phyloP scores from a whole-genome alignment of 768 basidiomycete genomes.

The Gloeopeniophorella convolvens region DNA sequence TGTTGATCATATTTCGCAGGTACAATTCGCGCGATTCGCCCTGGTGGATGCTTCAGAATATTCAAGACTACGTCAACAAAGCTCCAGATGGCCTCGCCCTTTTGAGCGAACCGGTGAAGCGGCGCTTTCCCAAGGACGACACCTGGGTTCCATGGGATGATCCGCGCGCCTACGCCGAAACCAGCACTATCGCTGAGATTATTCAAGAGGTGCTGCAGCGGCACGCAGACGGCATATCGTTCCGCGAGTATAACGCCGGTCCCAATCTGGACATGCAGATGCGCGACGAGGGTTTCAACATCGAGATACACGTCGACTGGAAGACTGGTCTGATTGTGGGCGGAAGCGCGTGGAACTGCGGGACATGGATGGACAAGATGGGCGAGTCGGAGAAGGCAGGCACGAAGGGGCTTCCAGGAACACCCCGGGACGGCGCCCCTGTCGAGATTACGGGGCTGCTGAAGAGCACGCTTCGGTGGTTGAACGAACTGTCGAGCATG shows the following conservation, averaged over 20 bases:
- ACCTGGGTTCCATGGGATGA: conserved; percentile 93
- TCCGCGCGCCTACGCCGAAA: conserved; percentile 70
- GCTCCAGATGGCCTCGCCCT: conserved; percentile 82
- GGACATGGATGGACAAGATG: conserved; percentile 99
- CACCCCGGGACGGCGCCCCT: conserved; percentile 92
- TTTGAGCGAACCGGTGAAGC: conserved; percentile 73
- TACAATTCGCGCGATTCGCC: conserved; percentile 98
- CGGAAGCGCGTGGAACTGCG: conserved; percentile 81
- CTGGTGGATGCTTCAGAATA: conserved; percentile 99
- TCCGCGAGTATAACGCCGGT: conserved; percentile 95
- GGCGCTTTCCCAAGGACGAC: conserved; percentile 94
- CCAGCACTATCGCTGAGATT: conserved; percentile 84
- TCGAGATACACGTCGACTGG: conserved; percentile 95
- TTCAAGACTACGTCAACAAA: conserved; percentile 84
- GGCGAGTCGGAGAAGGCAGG: conserved; percentile 89
- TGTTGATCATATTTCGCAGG: conserved; percentile 30
- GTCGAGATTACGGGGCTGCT: conserved; percentile 91
- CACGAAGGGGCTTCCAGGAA: conserved; percentile 93
- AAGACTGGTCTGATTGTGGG: conserved; percentile 84
- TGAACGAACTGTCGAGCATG: conserved; percentile 54
- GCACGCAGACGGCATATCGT: conserved; percentile 86
- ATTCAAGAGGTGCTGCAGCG: conserved; percentile 95
- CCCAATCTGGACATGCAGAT: conserved; percentile 98
- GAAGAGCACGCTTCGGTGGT: conserved; percentile 91
- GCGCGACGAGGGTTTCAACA: conserved; percentile 87